These are phyloP conservation scores for Fusarium continuum DNA, from an alignment of 2,329 filamentous ascomycete genomes.

Conservation along the genomic window DNA sequence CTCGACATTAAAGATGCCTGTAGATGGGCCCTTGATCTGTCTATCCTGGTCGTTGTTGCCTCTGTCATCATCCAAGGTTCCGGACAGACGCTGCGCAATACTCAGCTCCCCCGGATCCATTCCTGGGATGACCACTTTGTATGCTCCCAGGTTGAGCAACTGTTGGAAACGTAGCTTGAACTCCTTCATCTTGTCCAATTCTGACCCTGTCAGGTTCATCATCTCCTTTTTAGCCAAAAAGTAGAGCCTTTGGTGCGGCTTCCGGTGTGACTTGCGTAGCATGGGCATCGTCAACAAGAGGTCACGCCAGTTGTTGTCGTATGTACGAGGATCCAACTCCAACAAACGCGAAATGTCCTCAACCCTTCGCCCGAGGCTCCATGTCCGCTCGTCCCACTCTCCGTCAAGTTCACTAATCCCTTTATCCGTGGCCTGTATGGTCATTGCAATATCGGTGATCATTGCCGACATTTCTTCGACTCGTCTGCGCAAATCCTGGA, in stretches of 20 bases:
- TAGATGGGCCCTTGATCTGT: constrained; percentile 18
- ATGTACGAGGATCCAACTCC: not conserved
- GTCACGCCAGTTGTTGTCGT: constrained; percentile 33
- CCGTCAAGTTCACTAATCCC: not conserved
- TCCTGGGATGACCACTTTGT: constrained; percentile 31
- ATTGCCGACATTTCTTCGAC: not conserved
- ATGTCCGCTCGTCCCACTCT: constrained; percentile 31
- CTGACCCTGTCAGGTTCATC: constrained; percentile 21
- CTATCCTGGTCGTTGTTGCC: not conserved
- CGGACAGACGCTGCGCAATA: constrained; percentile 32
- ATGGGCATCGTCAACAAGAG: constrained; percentile 37
- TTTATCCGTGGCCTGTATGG: not conserved
- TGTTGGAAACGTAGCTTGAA: constrained; percentile 24
- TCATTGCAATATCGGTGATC: not conserved
- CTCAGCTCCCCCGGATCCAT: constrained; percentile 14
- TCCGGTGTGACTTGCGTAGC: constrained; percentile 37
- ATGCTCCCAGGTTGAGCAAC: constrained; percentile 13
- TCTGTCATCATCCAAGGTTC: constrained; percentile 29
- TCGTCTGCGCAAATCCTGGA: constrained; percentile 2
- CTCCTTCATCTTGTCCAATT: constrained; percentile 12
- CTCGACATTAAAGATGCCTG: constrained; percentile 21
- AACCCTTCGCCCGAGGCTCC: constrained; percentile 6
- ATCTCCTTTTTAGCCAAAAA: constrained; percentile 39
- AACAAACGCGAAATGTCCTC: constrained; percentile 24
- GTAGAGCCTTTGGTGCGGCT: constrained; percentile 27